A percentile compares a stretch with the other conserved stretches of the same genome.
Conservation (phyloP, 305 asterid genomes). For the Striga hermonthica region DNA sequence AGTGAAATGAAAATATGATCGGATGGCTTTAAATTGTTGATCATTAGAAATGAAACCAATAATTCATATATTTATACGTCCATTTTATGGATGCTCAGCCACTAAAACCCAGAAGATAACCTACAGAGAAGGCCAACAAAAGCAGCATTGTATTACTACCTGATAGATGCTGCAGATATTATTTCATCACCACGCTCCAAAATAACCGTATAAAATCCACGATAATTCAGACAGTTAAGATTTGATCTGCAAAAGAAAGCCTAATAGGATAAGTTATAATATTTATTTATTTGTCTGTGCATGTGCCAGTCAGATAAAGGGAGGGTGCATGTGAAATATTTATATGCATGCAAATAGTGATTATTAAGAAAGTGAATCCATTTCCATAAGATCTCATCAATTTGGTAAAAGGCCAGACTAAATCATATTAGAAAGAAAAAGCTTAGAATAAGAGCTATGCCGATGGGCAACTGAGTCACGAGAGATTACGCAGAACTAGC, state of each 20-base stretch:
- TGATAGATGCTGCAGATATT: conserved; percentile 81
- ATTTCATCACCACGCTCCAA: conserved; percentile 93
- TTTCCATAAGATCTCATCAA: conserved; percentile 7
- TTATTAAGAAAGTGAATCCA: conserved; percentile 3
- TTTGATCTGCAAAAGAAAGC: conserved; percentile 64
- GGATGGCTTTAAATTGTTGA: no score
- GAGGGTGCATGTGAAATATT: background rate
- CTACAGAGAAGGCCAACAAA: background rate
- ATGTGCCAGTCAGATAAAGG: background rate
- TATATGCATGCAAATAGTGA: conserved; percentile 17
- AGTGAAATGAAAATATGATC: no score
- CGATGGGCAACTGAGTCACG: background rate
- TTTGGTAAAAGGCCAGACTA: background rate
- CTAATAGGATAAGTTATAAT: background rate
- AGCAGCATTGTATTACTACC: conserved; percentile 45
- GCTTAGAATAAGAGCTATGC: background rate
- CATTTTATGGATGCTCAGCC: no score
- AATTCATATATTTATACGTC: no score
- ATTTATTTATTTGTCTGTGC: background rate
- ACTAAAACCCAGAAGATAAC: no score
- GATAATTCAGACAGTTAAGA: conserved; percentile 73
- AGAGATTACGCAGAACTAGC: conserved; percentile 8
- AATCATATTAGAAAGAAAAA: background rate
- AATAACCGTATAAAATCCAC: conserved; percentile 79
- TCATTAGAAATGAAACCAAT: no score